Percentiles rank a stretch among this genome's conserved stretches.
Conservation (phyloP, 2,329 filamentous ascomycete species). For the Rachicladosporium sp. region DNA sequence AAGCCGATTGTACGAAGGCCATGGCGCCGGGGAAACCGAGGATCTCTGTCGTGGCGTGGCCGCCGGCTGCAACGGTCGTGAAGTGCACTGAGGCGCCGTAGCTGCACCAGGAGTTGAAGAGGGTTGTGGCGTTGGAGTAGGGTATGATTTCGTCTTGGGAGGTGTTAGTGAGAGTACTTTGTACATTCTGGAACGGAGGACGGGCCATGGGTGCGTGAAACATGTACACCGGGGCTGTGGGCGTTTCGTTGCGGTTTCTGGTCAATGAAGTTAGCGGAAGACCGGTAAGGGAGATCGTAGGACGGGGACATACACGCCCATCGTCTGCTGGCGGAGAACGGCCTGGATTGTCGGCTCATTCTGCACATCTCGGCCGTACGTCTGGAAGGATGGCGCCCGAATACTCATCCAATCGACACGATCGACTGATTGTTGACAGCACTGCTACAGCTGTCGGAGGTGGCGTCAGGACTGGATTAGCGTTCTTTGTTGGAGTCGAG, state of each 20-base stretch:
- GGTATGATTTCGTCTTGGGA: constrained; percentile 19
- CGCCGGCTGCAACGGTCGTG: constrained; percentile 15
- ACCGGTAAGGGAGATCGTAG: too few relatives aligned
- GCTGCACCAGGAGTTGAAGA: constrained; percentile 16
- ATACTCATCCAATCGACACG: too few relatives aligned
- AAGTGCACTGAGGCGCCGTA: constrained; percentile 17
- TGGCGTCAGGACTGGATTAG: too few relatives aligned
- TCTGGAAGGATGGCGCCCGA: neutral
- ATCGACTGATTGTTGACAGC: too few relatives aligned
- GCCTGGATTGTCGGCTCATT: constrained; percentile 12
- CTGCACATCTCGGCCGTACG: constrained; percentile 11
- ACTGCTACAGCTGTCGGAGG: too few relatives aligned
- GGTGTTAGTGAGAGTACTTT: neutral
- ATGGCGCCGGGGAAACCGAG: constrained; percentile 13
- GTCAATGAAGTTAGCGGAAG: too few relatives aligned
- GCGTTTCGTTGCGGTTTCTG: constrained; percentile 11
- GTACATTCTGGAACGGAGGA: too few relatives aligned
- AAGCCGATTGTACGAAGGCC: constrained; percentile 15
- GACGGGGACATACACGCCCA: constrained; percentile 9
- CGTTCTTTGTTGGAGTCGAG: too few relatives aligned
- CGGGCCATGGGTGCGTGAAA: too few relatives aligned
- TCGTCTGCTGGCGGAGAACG: constrained; percentile 11
- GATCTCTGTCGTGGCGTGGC: constrained; percentile 17
- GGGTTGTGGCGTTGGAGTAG: constrained; percentile 15
- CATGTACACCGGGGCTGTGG: constrained; percentile 17